Conservation (phyloP, 768 basidiomycete species). For the Boletus rex-veris region DNA sequence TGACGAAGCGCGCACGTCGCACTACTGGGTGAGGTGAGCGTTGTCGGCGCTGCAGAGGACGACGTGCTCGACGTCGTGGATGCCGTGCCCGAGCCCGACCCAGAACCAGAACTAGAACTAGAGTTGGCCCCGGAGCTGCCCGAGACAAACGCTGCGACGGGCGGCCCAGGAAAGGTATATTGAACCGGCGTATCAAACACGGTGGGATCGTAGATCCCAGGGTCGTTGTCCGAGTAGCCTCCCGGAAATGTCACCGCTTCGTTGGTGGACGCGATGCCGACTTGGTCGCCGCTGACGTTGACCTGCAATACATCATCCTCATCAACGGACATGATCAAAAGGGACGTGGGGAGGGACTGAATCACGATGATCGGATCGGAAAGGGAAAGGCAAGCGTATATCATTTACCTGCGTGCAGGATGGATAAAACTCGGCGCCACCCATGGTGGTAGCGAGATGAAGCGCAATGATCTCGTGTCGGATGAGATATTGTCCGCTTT, state of each 20-base stretch:
- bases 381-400: neutral
- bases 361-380: neutral
- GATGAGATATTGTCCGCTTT: slow-evolving; percentile 69
- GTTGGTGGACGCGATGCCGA: slow-evolving; percentile 41
- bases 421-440: slow-evolving; percentile 81
- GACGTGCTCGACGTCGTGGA: neutral
- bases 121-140: slow-evolving; percentile 10
- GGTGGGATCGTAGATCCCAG: slow-evolving; percentile 62
- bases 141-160: slow-evolving; percentile 41
- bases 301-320: slow-evolving; percentile 33
- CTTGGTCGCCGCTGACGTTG: slow-evolving; percentile 50
- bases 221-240: slow-evolving; percentile 65
- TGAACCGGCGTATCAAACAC: slow-evolving; percentile 31
- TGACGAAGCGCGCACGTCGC: slow-evolving; percentile 18
- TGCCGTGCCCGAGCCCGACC: neutral
- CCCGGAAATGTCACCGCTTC: slow-evolving; percentile 70
- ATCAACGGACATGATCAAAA: slow-evolving; percentile 33
- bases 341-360: no score
- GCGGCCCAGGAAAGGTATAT: slow-evolving; percentile 54
- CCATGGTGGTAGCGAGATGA: slow-evolving; percentile 52
- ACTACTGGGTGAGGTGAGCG: neutral
- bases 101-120: slow-evolving; percentile 7
- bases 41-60: slow-evolving; percentile 2
- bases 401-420: slow-evolving; percentile 50
- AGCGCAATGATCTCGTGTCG: slow-evolving; percentile 81